phyloP scores from a whole-genome alignment of 2,329 filamentous ascomycete species.

The Colletotrichum limetticola region DNA sequence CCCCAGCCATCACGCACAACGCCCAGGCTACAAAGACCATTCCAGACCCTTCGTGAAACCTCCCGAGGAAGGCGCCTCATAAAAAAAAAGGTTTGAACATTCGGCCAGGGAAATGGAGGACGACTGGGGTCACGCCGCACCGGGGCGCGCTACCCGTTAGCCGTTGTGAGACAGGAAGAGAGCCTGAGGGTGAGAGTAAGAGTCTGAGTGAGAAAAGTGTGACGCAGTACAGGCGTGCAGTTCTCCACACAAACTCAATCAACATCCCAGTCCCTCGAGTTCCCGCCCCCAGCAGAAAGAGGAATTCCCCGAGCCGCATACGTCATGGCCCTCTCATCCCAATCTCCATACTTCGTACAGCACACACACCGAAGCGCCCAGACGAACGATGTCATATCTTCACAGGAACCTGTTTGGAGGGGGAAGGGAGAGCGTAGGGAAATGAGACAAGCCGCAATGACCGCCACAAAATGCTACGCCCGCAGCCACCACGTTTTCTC shows the following conservation, averaged over 20 bases:
- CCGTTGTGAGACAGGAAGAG: neutral
- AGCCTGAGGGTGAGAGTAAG: neutral
- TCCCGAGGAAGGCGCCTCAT: neutral
- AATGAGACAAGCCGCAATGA: conserved; percentile 25
- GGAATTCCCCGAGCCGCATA: conserved; percentile 28
- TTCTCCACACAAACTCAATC: conserved; percentile 19
- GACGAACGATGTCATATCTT: conserved; percentile 26
- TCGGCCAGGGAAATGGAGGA: too few species aligned
- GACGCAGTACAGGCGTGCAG: conserved; percentile 17
- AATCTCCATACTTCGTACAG: neutral
- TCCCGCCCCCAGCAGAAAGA: neutral
- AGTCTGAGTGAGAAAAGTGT: neutral
- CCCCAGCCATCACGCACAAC: neutral
- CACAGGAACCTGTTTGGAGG: conserved; percentile 26
- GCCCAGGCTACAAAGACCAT: neutral
- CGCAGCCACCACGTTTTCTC: conserved; percentile 26
- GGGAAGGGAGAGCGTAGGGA: neutral
- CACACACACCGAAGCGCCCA: neutral
- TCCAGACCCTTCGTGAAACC: conserved; percentile 26
- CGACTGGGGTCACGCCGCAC: neutral
- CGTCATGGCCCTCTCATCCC: conserved; percentile 20
- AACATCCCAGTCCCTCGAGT: conserved; percentile 9
- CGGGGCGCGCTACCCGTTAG: conserved; percentile 20
- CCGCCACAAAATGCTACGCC: neutral
- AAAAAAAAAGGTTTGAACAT: neutral